A percentile compares a stretch with the other conserved stretches of the same genome.
phyloP scores from a whole-genome alignment of 192 early-diverging fungal species.

The Pecoramyces ruminantium region DNA sequence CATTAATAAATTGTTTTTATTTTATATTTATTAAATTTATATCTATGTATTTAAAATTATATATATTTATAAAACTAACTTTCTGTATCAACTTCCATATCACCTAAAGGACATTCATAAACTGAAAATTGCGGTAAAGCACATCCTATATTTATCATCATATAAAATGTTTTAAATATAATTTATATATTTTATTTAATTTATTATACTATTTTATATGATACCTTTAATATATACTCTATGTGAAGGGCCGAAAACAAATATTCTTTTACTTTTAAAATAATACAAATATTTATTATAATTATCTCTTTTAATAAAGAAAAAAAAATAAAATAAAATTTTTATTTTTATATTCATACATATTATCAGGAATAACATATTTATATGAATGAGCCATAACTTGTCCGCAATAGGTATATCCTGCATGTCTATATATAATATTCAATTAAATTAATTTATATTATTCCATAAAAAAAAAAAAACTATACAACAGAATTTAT shows the following conservation, averaged over 20 bases:
- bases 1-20: too few relatives aligned
- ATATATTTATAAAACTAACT: too few relatives aligned
- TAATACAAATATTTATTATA: background rate
- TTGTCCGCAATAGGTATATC: slow-evolving; percentile 75
- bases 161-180: too few relatives aligned
- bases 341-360: slow-evolving; percentile 18
- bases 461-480: too few relatives aligned
- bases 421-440: slow-evolving; percentile 67
- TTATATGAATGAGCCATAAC: slow-evolving; percentile 80
- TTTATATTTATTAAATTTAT: too few relatives aligned
- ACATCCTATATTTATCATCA: too few relatives aligned
- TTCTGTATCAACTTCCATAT: slow-evolving; percentile 50
- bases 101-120: slow-evolving; percentile 80
- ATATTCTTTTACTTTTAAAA: slow-evolving; percentile 47
- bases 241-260: slow-evolving; percentile 88
- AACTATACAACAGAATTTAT: too few relatives aligned
- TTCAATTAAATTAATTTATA: too few relatives aligned
- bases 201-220: too few relatives aligned
- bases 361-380: slow-evolving; percentile 32
- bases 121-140: slow-evolving; percentile 51
- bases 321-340: background rate
- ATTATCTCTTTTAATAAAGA: too few relatives aligned
- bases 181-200: too few relatives aligned
- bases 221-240: slow-evolving; percentile 52
- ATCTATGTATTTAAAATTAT: too few relatives aligned